Evolutionary conservation across 768 basidiomycete species (phyloP).

Genomic region (Pleurotus ostreatus): DNA sequence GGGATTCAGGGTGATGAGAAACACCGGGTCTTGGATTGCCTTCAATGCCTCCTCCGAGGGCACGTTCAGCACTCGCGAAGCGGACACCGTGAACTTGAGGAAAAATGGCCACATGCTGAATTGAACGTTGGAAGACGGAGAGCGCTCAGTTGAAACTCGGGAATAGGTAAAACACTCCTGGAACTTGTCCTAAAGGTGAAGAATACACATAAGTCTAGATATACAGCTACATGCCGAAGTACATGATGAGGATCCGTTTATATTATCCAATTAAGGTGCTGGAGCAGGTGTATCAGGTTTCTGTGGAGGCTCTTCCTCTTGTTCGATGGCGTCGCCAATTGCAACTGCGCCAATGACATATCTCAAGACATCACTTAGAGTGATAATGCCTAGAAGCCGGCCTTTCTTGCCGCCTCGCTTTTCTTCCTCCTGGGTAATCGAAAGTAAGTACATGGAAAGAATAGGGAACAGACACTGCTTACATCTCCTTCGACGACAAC

Average conservation of each 20-base stretch:
- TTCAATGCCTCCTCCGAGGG: slow-evolving; percentile 18
- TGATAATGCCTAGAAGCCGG: slow-evolving; percentile 80
- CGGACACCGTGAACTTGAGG: slow-evolving; percentile 19
- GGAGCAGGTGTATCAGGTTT: slow-evolving; percentile 5
- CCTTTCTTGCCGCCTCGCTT: slow-evolving; percentile 78
- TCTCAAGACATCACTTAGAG: slow-evolving; percentile 82
- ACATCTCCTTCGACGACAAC: slow-evolving; percentile 95
- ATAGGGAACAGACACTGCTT: background rate
- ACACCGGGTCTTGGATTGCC: slow-evolving; percentile 28
- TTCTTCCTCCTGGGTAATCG: slow-evolving; percentile 64
- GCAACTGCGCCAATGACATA: slow-evolving; percentile 72
- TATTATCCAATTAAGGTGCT: slow-evolving; percentile 1
- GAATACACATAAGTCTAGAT: background rate
- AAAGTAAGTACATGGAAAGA: background rate
- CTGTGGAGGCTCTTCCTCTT: slow-evolving; percentile 15
- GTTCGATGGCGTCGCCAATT: slow-evolving; percentile 42
- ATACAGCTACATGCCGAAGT: slow-evolving; percentile 1
- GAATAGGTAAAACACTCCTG: background rate
- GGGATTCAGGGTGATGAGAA: slow-evolving; percentile 25
- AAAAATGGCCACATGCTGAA: slow-evolving; percentile 28
- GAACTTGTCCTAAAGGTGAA: background rate
- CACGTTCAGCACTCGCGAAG: background rate
- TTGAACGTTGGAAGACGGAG: background rate
- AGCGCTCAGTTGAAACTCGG: background rate
- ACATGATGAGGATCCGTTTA: background rate